These are phyloP conservation scores for Lasiosphaeris hirsuta DNA, from an alignment of 495 filamentous ascomycete species.

Conservation along the genomic window DNA sequence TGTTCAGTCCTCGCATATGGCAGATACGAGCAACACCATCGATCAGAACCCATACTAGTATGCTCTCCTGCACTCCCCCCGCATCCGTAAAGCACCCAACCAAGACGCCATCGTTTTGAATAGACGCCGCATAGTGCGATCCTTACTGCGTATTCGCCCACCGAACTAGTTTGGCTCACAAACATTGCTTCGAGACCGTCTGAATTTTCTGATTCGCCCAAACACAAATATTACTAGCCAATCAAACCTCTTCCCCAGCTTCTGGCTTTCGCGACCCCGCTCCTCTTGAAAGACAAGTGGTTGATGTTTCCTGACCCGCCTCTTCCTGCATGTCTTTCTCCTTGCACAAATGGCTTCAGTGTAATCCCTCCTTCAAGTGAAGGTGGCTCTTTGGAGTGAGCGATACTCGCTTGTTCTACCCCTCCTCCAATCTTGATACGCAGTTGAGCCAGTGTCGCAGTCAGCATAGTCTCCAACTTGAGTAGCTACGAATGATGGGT, in stretches of 20 bases:
- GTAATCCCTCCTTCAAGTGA: neutral
- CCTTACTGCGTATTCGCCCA: slow-evolving; percentile 27
- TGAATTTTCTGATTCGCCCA: slow-evolving; percentile 28
- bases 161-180: slow-evolving; percentile 10
- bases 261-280: neutral
- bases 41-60: neutral
- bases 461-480: too few relatives aligned
- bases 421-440: too few relatives aligned
- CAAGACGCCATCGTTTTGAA: slow-evolving; percentile 17
- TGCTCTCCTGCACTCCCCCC: neutral
- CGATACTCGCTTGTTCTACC: too few relatives aligned
- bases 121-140: slow-evolving; percentile 11
- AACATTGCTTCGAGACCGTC: neutral
- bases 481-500: too few relatives aligned
- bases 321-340: slow-evolving; percentile 6
- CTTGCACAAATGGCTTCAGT: neutral
- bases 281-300: neutral
- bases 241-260: slow-evolving; percentile 3
- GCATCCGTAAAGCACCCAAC: slow-evolving; percentile 27
- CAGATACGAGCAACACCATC: slow-evolving; percentile 10
- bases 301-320: too few relatives aligned
- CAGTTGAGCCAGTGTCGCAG: too few relatives aligned
- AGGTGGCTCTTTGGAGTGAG: neutral
- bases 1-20: neutral
- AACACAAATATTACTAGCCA: slow-evolving; percentile 22